A percentile compares a stretch with the other conserved stretches of the same genome.
These are phyloP conservation scores for Uronychia binucleata DNA, from an alignment of 73 alveolate genomes.

Conservation along the genomic window DNA sequence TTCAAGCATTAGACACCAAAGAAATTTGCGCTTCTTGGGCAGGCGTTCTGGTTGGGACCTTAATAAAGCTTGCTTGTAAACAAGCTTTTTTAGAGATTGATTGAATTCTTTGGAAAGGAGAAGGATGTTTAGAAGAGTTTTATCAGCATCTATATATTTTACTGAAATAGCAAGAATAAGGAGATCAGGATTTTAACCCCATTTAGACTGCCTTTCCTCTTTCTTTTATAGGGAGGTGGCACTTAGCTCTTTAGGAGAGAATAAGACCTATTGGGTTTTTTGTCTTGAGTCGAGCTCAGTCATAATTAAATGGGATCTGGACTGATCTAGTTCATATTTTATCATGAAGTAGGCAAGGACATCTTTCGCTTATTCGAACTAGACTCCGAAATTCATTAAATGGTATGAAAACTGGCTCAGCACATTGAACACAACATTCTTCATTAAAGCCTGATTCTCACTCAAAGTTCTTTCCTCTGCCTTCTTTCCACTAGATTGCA, in stretches of 20 bases:
- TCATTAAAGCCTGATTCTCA: slow-evolving; percentile 2
- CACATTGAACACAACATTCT: slow-evolving; percentile 45
- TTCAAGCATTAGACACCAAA: slow-evolving; percentile 27
- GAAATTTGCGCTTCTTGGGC: not conserved
- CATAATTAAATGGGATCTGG: slow-evolving; percentile 38
- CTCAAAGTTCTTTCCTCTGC: not conserved
- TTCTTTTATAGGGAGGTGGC: slow-evolving; percentile 1
- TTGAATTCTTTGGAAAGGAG: slow-evolving; percentile 22
- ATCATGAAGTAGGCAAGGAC: slow-evolving; percentile 40
- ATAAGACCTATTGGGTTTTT: slow-evolving; percentile 1
- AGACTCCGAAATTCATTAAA: slow-evolving; percentile 26
- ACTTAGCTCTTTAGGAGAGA: slow-evolving; percentile 17
- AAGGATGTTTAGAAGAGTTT: slow-evolving; percentile 33
- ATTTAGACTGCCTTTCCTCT: not conserved
- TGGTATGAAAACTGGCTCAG: slow-evolving; percentile 23
- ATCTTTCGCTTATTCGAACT: slow-evolving; percentile 25
- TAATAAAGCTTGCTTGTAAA: slow-evolving; percentile 21
- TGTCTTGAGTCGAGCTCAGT: slow-evolving; percentile 53
- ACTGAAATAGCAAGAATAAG: slow-evolving; percentile 35
- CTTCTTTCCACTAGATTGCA: slow-evolving; percentile 6
- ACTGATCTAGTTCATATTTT: slow-evolving; percentile 55
- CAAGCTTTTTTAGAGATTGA: slow-evolving; percentile 13
- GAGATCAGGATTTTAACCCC: slow-evolving; percentile 9
- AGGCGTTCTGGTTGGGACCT: slow-evolving; percentile 12
- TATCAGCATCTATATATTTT: slow-evolving; percentile 47